These are phyloP conservation scores for Termitomyces eurrhizus DNA, from an alignment of 768 basidiomycete genomes.

Conservation along the genomic window DNA sequence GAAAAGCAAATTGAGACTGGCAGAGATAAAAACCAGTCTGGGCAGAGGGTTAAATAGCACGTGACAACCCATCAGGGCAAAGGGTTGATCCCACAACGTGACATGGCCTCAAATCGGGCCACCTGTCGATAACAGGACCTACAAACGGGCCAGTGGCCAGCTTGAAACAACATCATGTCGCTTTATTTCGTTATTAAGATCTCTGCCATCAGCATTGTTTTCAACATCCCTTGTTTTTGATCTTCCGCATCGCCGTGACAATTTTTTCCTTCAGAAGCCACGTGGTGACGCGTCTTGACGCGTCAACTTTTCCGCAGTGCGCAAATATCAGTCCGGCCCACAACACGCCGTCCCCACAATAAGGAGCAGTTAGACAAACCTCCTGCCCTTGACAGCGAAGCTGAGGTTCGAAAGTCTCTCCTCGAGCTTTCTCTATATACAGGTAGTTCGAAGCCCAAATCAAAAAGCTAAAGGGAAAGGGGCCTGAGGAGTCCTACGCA, in stretches of 20 bases:
- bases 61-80: constrained; percentile 39
- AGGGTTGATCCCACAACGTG: constrained; percentile 37
- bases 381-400: constrained; percentile 30
- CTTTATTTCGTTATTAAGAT: background rate
- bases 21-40: constrained; percentile 61
- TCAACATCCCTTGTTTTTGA: background rate
- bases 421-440: constrained; percentile 26
- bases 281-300: constrained; percentile 5
- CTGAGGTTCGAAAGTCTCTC: constrained; percentile 18
- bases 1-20: constrained; percentile 41
- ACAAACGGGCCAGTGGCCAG: background rate
- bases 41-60: constrained; percentile 63
- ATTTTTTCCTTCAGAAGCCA: background rate
- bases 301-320: constrained; percentile 25
- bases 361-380: constrained; percentile 32
- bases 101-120: constrained; percentile 17
- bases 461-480: constrained; percentile 25
- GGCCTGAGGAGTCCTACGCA: constrained; percentile 35
- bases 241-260: background rate
- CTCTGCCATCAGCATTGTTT: background rate
- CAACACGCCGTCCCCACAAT: constrained; percentile 22
- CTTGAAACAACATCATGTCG: background rate
- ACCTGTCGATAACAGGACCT: background rate
- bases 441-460: constrained; percentile 26
- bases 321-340: constrained; percentile 31